phyloP scores from a whole-genome alignment of 2,329 filamentous ascomycete genomes.

The Hymenoscyphus salicellus region DNA sequence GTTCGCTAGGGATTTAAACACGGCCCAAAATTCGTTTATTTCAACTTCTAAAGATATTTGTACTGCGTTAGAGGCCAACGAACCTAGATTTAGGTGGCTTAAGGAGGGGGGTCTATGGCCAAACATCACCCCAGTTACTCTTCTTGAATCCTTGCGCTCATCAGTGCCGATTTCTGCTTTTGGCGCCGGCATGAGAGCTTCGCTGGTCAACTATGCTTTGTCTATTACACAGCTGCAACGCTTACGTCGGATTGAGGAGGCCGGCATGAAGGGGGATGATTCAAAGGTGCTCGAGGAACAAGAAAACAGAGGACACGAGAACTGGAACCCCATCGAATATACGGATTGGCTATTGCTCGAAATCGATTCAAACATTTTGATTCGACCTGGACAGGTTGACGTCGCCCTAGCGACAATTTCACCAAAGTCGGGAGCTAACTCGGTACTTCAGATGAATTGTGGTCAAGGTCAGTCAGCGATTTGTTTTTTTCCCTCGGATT shows the following conservation, averaged over 20 bases:
- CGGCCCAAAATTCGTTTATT: no score
- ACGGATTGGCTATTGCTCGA: constrained; percentile 67
- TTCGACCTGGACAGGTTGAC: constrained; percentile 59
- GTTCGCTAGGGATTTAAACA: no score
- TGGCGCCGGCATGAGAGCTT: constrained; percentile 37
- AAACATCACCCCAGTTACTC: constrained; percentile 37
- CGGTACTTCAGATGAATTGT: constrained; percentile 66
- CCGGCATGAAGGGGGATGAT: constrained; percentile 31
- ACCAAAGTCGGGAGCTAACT: constrained; percentile 51
- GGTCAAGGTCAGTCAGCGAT: constrained; percentile 49
- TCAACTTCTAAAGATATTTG: no score
- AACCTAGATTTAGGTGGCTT: constrained; percentile 38
- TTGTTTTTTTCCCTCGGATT: not conserved
- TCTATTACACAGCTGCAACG: constrained; percentile 43
- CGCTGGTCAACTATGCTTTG: constrained; percentile 41
- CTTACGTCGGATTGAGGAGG: constrained; percentile 42
- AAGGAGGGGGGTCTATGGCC: constrained; percentile 42
- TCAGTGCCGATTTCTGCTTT: constrained; percentile 32
- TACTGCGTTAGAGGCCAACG: no score
- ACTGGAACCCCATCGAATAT: constrained; percentile 39
- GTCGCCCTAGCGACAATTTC: constrained; percentile 60
- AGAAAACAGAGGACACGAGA: constrained; percentile 40
- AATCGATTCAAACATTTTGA: constrained; percentile 61
- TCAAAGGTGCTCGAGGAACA: constrained; percentile 40
- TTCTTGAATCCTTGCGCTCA: constrained; percentile 45